Evolutionary conservation across 108 stramenopile genomes (phyloP).

Genomic region (Craspedostauros australis): DNA sequence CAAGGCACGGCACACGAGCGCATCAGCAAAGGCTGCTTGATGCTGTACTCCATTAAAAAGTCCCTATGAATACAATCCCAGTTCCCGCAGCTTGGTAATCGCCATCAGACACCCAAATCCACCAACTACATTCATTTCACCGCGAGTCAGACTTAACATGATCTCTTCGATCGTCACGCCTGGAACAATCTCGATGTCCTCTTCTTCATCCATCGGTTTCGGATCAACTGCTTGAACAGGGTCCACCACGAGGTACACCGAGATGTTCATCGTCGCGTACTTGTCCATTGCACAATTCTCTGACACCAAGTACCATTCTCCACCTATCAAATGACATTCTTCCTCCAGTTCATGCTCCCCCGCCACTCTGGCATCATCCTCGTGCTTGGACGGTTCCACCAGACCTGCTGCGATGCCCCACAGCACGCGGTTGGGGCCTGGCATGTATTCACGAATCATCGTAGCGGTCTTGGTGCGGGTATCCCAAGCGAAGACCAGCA

Average conservation of each 20-base stretch:
- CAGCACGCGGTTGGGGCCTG: constrained; percentile 49
- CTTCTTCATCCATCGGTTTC: constrained; percentile 68
- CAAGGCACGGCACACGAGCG: no score
- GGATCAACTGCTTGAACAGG: constrained; percentile 48
- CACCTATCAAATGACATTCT: constrained; percentile 72
- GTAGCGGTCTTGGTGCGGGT: constrained; percentile 63
- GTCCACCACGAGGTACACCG: constrained; percentile 66
- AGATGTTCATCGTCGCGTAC: constrained; percentile 60
- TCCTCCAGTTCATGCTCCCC: constrained; percentile 75
- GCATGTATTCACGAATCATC: constrained; percentile 75
- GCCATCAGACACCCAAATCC: constrained; percentile 66
- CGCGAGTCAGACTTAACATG: constrained; percentile 45
- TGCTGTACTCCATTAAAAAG: no score
- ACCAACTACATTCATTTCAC: constrained; percentile 80
- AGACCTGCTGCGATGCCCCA: constrained; percentile 73
- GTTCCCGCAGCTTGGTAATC: constrained; percentile 63
- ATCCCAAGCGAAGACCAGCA: constrained; percentile 79
- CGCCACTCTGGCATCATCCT: constrained; percentile 23
- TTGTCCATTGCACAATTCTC: constrained; percentile 66
- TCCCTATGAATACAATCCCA: constrained; percentile 41
- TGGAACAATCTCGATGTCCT: constrained; percentile 74
- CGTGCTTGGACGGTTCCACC: constrained; percentile 65
- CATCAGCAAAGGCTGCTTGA: no score
- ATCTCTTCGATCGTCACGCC: constrained; percentile 55
- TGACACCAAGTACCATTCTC: constrained; percentile 59